These are phyloP conservation scores for Davidsoniella virescens DNA, from an alignment of 2,329 filamentous ascomycete species.

Conservation along the genomic window DNA sequence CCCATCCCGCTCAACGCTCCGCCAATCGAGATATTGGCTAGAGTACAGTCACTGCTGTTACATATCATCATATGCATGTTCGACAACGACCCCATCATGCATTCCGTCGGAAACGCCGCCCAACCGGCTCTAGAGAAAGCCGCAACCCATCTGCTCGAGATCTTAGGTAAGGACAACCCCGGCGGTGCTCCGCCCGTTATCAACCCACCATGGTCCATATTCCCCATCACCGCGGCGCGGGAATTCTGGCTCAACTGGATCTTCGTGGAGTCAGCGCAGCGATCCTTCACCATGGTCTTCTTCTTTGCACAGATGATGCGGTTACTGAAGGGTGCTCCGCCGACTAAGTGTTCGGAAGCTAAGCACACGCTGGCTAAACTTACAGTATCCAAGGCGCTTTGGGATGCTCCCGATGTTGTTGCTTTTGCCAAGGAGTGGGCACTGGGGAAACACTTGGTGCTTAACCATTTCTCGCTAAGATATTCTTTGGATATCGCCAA, in stretches of 20 bases:
- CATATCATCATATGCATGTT: constrained; percentile 31
- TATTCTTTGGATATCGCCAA: not conserved
- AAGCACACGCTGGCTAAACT: constrained; percentile 22
- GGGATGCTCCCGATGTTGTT: constrained; percentile 22
- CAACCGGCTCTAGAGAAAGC: constrained; percentile 12
- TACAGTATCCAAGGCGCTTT: constrained; percentile 24
- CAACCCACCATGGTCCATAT: constrained; percentile 12
- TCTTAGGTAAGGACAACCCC: not conserved
- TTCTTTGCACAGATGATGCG: constrained; percentile 27
- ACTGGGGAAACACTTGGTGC: constrained; percentile 1
- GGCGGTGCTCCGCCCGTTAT: not conserved
- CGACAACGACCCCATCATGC: constrained; percentile 25
- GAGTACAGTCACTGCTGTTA: constrained; percentile 26
- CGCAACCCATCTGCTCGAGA: not conserved
- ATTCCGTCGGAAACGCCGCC: constrained; percentile 19
- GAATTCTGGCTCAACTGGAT: constrained; percentile 35
- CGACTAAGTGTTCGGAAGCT: constrained; percentile 18
- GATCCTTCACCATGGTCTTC: constrained; percentile 32
- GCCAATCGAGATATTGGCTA: constrained; percentile 21
- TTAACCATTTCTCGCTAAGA: constrained; percentile 3
- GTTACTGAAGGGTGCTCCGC: constrained; percentile 18
- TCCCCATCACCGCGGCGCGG: constrained; percentile 25
- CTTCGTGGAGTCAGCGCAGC: constrained; percentile 35
- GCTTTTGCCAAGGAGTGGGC: constrained; percentile 20
- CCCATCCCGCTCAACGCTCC: constrained; percentile 17